Conservation (phyloP, 371 early-diverging fungal species). For the Cokeromyces recurvatus region DNA sequence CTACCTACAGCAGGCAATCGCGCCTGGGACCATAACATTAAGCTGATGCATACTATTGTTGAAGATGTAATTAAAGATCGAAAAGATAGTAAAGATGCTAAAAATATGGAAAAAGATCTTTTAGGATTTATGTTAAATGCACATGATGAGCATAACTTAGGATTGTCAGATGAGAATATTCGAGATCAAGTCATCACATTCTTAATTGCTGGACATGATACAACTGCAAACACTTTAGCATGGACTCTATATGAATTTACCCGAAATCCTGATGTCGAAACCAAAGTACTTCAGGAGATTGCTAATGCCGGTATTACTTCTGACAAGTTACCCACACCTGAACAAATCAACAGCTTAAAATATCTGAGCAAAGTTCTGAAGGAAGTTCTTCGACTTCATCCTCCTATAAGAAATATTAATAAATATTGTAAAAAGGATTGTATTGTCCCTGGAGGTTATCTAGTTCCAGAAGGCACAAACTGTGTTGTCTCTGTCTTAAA, state of each 20-base stretch:
- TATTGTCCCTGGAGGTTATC: conserved; percentile 41
- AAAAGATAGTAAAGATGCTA: conserved; percentile 24
- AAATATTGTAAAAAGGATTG: conserved; percentile 48
- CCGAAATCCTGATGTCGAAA: conserved; percentile 35
- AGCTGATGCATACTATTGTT: conserved; percentile 38
- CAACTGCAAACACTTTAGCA: conserved; percentile 41
- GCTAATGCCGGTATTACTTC: conserved; percentile 36
- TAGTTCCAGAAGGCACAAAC: conserved; percentile 13
- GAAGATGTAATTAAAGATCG: conserved; percentile 33
- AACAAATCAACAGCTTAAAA: conserved; percentile 40
- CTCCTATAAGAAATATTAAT: conserved; percentile 37
- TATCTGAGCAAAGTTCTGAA: conserved; percentile 40
- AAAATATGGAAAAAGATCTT: conserved; percentile 28
- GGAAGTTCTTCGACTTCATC: conserved; percentile 48
- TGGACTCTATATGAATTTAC: conserved; percentile 40
- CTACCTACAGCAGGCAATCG: conserved; percentile 36
- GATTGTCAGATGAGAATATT: conserved; percentile 44
- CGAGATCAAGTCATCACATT: conserved; percentile 56
- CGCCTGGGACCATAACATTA: conserved; percentile 16
- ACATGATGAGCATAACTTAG: conserved; percentile 29
- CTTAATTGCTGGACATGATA: conserved; percentile 52
- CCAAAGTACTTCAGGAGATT: conserved; percentile 44
- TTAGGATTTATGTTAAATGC: conserved; percentile 56
- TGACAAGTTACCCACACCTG: conserved; percentile 28
- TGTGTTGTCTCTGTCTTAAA: conserved; percentile 17